phyloP scores from a whole-genome alignment of 768 basidiomycete genomes.

The Trametes meyenii region DNA sequence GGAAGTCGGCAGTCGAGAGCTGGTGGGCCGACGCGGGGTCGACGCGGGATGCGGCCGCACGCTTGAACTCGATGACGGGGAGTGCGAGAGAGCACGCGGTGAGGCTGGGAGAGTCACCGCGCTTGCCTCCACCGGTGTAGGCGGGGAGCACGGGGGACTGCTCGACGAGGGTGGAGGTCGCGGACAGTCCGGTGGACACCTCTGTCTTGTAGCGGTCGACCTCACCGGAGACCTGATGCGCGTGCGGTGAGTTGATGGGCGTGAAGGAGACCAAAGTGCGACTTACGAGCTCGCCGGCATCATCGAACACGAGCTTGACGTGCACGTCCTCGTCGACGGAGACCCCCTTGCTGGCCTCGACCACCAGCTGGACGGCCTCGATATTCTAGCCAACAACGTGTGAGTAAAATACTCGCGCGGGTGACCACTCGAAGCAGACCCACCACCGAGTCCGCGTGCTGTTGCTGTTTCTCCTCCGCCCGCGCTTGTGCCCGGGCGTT shows the following conservation, averaged over 20 bases:
- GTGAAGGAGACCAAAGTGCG: not conserved
- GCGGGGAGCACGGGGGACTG: not conserved
- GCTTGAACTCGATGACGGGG: not conserved
- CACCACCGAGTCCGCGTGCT: constrained; percentile 1
- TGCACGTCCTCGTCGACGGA: constrained; percentile 11
- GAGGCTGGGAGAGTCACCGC: not conserved
- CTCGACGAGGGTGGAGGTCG: constrained; percentile 8
- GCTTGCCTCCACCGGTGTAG: not conserved
- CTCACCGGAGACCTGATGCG: not conserved
- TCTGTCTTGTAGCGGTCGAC: constrained; percentile 2
- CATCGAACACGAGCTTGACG: constrained; percentile 12
- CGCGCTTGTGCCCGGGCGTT: not conserved
- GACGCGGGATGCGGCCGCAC: constrained; percentile 2
- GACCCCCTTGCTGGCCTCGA: constrained; percentile 3
- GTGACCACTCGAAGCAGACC: too few species aligned
- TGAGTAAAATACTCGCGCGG: not conserved
- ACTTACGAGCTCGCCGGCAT: constrained; percentile 12
- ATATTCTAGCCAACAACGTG: not conserved
- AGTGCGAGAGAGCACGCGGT: not conserved
- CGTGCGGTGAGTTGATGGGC: too few species aligned
- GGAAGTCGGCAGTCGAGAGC: constrained; percentile 20
- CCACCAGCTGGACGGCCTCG: constrained; percentile 13
- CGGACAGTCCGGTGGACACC: not conserved
- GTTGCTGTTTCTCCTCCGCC: not conserved
- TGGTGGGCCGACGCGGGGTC: not conserved